Evolutionary conservation across 2,329 filamentous ascomycete genomes (phyloP).

Genomic region (Remersonia thermophila): DNA sequence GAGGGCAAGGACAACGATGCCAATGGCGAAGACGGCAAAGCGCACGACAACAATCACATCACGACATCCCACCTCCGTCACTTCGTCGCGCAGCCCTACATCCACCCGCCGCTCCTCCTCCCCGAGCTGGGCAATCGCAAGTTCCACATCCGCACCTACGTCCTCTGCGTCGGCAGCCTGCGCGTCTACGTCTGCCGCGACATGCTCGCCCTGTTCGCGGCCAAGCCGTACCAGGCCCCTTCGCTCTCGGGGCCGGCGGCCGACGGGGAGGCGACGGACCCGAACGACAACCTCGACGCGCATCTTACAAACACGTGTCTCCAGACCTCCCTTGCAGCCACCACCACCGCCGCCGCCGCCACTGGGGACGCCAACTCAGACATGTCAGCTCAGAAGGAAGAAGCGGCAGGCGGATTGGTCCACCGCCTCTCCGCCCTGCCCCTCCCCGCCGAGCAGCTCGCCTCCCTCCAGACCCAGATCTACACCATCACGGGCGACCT

Average conservation of each 20-base stretch:
- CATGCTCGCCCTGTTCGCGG: conserved; percentile 90
- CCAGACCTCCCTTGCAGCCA: conserved; percentile 46
- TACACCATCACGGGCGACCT: conserved; percentile 59
- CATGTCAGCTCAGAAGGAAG: not conserved
- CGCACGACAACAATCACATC: conserved; percentile 41
- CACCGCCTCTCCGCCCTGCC: conserved; percentile 60
- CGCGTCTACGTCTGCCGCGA: conserved; percentile 74
- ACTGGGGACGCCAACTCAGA: not conserved
- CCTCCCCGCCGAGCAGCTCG: conserved; percentile 5
- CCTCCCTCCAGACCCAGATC: conserved; percentile 44
- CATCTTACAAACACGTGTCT: conserved; percentile 96
- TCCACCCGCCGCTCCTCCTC: conserved; percentile 73
- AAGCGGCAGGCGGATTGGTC: conserved; percentile 61
- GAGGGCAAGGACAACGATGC: conserved; percentile 20
- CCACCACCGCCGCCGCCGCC: conserved; percentile 26
- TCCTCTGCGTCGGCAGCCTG: conserved; percentile 66
- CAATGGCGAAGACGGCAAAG: conserved; percentile 16
- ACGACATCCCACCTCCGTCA: conserved; percentile 86
- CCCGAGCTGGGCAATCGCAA: conserved; percentile 55
- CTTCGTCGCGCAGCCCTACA: conserved; percentile 92
- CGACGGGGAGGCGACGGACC: not conserved
- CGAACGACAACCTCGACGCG: conserved; percentile 46
- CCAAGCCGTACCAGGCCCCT: conserved; percentile 57
- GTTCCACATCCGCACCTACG: conserved; percentile 91
- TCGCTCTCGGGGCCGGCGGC: not conserved